Conservation (phyloP, 768 basidiomycete genomes). For the Tulasnella sp. region DNA sequence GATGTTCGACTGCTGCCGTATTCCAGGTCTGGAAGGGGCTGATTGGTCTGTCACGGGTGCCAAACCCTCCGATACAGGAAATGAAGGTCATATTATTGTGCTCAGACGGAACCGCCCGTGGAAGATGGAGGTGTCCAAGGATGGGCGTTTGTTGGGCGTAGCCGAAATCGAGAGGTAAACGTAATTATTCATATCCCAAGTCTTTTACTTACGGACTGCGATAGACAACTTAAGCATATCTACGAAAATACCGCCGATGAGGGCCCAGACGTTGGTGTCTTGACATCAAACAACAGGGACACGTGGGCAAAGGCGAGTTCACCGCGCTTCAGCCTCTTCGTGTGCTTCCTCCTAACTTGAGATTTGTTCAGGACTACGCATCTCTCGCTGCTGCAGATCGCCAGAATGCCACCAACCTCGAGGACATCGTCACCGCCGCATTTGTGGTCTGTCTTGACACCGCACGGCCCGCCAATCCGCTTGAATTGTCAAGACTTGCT, state of each 20-base stretch:
- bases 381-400: constrained; percentile 47
- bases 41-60: constrained; percentile 75
- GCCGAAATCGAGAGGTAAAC: constrained; percentile 56
- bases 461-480: constrained; percentile 44
- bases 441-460: constrained; percentile 75
- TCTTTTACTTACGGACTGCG: neutral
- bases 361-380: constrained; percentile 48
- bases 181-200: neutral
- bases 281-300: constrained; percentile 76
- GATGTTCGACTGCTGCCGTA: constrained; percentile 88
- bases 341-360: neutral
- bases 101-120: constrained; percentile 79
- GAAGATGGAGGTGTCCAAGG: constrained; percentile 58
- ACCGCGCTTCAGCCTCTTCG: neutral
- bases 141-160: constrained; percentile 52
- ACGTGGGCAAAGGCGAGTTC: constrained; percentile 70
- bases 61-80: constrained; percentile 45
- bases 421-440: constrained; percentile 75
- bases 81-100: constrained; percentile 73
- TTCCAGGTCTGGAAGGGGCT: constrained; percentile 61
- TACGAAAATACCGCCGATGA: constrained; percentile 54
- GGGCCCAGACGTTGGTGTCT: constrained; percentile 66
- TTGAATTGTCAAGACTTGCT: constrained; percentile 58
- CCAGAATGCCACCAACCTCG: constrained; percentile 55
- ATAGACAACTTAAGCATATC: constrained; percentile 64